Evolutionary conservation across 2,329 filamentous ascomycete species (phyloP).

Genomic region (Penicillium verrucosum): DNA sequence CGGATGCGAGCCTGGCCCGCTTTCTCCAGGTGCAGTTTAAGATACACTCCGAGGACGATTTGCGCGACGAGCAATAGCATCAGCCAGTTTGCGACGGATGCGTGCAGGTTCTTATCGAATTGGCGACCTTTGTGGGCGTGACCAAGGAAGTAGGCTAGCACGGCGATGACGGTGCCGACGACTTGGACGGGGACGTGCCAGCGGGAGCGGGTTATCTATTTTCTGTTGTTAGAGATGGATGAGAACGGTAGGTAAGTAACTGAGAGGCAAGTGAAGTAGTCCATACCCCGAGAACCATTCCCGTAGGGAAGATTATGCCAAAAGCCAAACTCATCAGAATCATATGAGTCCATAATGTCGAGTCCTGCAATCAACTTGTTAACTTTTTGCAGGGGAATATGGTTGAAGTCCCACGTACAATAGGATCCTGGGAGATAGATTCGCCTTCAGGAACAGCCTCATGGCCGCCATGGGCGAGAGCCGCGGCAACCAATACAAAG

Average conservation of each 20-base stretch:
- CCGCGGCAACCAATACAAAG: conserved; percentile 29
- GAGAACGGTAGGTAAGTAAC: background rate
- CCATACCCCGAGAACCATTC: conserved; percentile 89
- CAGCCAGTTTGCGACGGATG: conserved; percentile 72
- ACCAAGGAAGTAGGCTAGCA: conserved; percentile 85
- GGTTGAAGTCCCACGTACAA: conserved; percentile 52
- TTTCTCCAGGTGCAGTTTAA: conserved; percentile 83
- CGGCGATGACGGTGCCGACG: conserved; percentile 68
- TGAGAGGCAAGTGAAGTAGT: background rate
- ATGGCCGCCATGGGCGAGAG: conserved; percentile 53
- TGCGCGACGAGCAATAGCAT: conserved; percentile 78
- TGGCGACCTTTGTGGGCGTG: conserved; percentile 86
- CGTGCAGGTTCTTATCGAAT: conserved; percentile 78
- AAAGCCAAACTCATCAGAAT: conserved; percentile 81
- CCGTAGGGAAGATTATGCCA: conserved; percentile 86
- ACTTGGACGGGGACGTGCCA: conserved; percentile 93
- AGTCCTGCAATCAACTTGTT: conserved; percentile 53
- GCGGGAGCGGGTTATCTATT: conserved; percentile 77
- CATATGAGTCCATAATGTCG: conserved; percentile 90
- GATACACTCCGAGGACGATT: conserved; percentile 75
- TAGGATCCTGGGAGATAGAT: conserved; percentile 67
- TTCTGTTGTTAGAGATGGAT: background rate
- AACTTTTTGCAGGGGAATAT: background rate
- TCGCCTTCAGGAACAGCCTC: conserved; percentile 65
- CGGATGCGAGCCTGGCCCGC: conserved; percentile 78